phyloP scores from a whole-genome alignment of 2,329 filamentous ascomycete genomes.

The Thielaviopsis cerberus region DNA sequence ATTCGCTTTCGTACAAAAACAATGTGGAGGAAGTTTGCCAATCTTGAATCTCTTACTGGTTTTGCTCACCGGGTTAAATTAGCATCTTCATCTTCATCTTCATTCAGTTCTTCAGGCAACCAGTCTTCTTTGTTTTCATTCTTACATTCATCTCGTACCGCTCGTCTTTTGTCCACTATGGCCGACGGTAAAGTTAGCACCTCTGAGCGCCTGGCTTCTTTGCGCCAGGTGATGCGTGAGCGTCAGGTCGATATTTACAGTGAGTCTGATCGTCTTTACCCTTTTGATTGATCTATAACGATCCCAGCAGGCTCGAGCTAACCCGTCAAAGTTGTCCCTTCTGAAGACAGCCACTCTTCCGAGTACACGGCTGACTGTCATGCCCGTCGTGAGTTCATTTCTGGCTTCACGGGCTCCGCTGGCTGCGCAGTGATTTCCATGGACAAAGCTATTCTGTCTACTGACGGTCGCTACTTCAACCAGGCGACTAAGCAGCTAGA shows the following conservation, averaged over 20 bases:
- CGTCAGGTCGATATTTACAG: conserved; percentile 81
- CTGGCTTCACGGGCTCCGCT: conserved; percentile 84
- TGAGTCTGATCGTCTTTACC: conserved; percentile 25
- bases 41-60: neutral
- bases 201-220: conserved; percentile 50
- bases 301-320: conserved; percentile 10
- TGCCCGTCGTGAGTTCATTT: conserved; percentile 76
- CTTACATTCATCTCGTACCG: neutral
- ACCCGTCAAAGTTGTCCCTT: conserved; percentile 60
- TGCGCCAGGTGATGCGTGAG: conserved; percentile 75
- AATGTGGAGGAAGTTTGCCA: neutral
- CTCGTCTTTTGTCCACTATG: conserved; percentile 15
- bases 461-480: conserved; percentile 95
- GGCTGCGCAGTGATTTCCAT: conserved; percentile 78
- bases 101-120: neutral
- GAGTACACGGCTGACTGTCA: conserved; percentile 98
- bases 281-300: conserved; percentile 3
- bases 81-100: neutral
- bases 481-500: conserved; percentile 85
- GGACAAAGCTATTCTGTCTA: conserved; percentile 75
- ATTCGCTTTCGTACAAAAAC: too few species aligned
- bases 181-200: conserved; percentile 30
- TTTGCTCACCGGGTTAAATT: neutral
- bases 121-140: neutral
- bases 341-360: conserved; percentile 91